phyloP scores from a whole-genome alignment of 2,329 filamentous ascomycete species.

The Verticillium tricorpus region DNA sequence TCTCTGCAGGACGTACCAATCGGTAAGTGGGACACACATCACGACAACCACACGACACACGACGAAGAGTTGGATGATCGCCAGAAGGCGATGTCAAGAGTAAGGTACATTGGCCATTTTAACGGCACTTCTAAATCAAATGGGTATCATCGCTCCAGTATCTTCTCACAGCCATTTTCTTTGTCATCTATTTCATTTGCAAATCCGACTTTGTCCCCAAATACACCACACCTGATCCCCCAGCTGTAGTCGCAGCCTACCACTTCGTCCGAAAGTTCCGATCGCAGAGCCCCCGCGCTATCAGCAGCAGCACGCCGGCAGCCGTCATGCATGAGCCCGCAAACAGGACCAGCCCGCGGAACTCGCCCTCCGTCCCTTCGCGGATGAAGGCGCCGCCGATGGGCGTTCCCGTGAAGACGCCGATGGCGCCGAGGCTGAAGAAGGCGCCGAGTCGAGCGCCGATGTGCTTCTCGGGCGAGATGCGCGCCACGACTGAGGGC shows the following conservation, averaged over 20 bases:
- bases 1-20: no score
- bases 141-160: not conserved
- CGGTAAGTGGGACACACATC: no score
- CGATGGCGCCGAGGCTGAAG: conserved; percentile 5
- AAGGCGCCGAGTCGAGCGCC: conserved; percentile 6
- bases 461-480: conserved; percentile 3
- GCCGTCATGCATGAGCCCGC: conserved; percentile 2
- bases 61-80: no score
- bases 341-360: conserved; percentile 1
- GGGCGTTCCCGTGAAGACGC: conserved; percentile 7
- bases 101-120: no score
- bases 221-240: not conserved
- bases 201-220: not conserved
- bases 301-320: not conserved
- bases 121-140: not conserved
- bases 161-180: not conserved
- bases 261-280: conserved; percentile 3
- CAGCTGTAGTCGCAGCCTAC: not conserved
- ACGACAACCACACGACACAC: no score
- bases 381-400: conserved; percentile 7
- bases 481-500: conserved; percentile 1
- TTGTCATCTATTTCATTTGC: not conserved
- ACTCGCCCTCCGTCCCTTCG: conserved; percentile 1
- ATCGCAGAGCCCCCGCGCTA: conserved; percentile 1
- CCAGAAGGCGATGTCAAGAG: no score